phyloP scores from a whole-genome alignment of 2,329 filamentous ascomycete species.

The Samsoniella hepiali region DNA sequence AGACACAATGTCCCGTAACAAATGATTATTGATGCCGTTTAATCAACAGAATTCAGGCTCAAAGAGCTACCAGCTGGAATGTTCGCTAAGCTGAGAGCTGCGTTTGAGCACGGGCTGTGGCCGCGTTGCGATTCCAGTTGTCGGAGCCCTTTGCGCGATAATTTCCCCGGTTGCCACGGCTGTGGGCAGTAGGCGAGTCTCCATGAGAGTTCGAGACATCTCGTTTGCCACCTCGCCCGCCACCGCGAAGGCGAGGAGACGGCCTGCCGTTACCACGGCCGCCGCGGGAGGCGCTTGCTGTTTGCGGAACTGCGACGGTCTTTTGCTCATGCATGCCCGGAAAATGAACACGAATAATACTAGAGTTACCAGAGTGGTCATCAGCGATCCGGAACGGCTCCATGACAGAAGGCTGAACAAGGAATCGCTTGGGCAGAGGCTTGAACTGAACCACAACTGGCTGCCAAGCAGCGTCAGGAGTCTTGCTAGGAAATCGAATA shows the following conservation, averaged over 20 bases:
- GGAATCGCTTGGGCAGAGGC: constrained; percentile 50
- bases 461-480: constrained; percentile 61
- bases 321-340: constrained; percentile 41
- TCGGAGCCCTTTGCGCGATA: constrained; percentile 41
- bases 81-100: constrained; percentile 25
- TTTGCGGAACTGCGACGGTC: constrained; percentile 35
- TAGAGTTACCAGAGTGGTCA: constrained; percentile 34
- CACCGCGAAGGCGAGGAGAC: constrained; percentile 31
- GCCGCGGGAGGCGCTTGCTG: constrained; percentile 32
- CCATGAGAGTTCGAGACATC: constrained; percentile 31
- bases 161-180: constrained; percentile 37
- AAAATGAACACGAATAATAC: constrained; percentile 39
- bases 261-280: constrained; percentile 29
- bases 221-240: constrained; percentile 33
- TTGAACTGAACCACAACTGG: constrained; percentile 54
- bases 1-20: background rate
- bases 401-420: constrained; percentile 37
- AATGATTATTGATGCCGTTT: background rate
- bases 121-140: constrained; percentile 37
- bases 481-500: constrained; percentile 62
- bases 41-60: background rate
- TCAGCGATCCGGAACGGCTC: constrained; percentile 35
- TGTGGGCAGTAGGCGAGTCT: constrained; percentile 24
- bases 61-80: background rate
- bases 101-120: constrained; percentile 21